Evolutionary conservation across 768 basidiomycete species (phyloP).

Genomic region (Russula emetica): DNA sequence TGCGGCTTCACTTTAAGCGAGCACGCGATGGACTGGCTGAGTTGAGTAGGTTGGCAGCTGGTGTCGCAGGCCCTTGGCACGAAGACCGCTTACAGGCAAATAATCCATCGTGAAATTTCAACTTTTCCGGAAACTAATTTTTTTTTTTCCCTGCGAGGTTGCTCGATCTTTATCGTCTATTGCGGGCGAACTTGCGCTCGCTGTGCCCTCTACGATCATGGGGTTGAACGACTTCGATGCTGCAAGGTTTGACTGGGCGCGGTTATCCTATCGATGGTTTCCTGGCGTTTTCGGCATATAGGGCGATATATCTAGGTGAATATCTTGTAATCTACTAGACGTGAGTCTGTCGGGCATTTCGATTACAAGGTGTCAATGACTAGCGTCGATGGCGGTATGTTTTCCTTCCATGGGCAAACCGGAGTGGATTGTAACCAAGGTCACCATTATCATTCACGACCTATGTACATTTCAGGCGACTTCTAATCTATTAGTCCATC

Average conservation of each 20-base stretch:
- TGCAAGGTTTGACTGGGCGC: conserved; percentile 28
- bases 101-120: conserved; percentile 10
- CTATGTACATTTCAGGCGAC: neutral
- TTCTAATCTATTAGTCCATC: neutral
- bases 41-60: conserved; percentile 30
- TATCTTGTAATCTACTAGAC: neutral
- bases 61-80: conserved; percentile 47
- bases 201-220: conserved; percentile 16
- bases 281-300: conserved; percentile 24
- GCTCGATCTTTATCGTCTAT: conserved; percentile 30
- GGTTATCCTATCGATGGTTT: conserved; percentile 32
- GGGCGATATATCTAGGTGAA: conserved; percentile 8
- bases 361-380: neutral
- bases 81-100: conserved; percentile 47
- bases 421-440: neutral
- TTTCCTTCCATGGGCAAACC: neutral
- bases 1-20: conserved; percentile 41
- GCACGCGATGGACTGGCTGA: conserved; percentile 35
- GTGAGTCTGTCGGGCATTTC: neutral
- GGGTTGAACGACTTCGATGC: conserved; percentile 26
- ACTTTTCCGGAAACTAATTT: neutral
- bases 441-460: neutral
- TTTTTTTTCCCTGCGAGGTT: conserved; percentile 37
- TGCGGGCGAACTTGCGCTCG: conserved; percentile 25
- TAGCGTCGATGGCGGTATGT: neutral